Evolutionary conservation across 192 early-diverging fungal genomes (phyloP).

Genomic region (Podila epigama): DNA sequence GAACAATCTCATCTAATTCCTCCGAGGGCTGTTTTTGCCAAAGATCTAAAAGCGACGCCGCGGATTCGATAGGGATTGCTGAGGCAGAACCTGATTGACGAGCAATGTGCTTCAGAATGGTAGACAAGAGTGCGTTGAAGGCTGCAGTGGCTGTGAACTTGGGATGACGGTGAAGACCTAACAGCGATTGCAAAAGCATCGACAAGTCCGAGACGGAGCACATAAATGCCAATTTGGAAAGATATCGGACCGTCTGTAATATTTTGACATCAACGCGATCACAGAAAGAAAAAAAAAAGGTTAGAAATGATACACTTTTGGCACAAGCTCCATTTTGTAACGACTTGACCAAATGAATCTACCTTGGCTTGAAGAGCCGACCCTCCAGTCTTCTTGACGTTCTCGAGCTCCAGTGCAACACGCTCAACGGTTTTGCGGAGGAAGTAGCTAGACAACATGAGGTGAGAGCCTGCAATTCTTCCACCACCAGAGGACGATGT

Average conservation of each 20-base stretch:
- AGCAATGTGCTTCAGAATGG: conserved; percentile 23
- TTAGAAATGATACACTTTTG: neutral
- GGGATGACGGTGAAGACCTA: conserved; percentile 17
- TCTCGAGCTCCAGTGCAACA: conserved; percentile 26
- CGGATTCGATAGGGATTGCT: conserved; percentile 20
- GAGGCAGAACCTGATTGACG: conserved; percentile 17
- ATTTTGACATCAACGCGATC: too few species aligned
- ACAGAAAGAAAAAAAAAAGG: neutral
- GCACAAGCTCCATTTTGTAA: neutral
- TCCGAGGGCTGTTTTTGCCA: conserved; percentile 44
- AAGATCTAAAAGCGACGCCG: conserved; percentile 26
- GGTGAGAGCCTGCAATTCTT: neutral
- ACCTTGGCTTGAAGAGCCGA: conserved; percentile 22
- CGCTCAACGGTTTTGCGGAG: conserved; percentile 35
- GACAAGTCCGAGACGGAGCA: conserved; percentile 25
- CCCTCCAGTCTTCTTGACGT: conserved; percentile 9
- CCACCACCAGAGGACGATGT: neutral
- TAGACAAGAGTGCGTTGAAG: conserved; percentile 34
- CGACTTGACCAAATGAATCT: neutral
- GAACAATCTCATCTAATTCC: conserved; percentile 36
- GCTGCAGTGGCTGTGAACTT: conserved; percentile 20
- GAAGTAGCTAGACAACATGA: neutral
- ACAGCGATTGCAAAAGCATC: conserved; percentile 24
- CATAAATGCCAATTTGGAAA: conserved; percentile 28
- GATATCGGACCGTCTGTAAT: conserved; percentile 24